phyloP scores from a whole-genome alignment of 108 stramenopile genomes.

The Nannochloropsis salina region DNA sequence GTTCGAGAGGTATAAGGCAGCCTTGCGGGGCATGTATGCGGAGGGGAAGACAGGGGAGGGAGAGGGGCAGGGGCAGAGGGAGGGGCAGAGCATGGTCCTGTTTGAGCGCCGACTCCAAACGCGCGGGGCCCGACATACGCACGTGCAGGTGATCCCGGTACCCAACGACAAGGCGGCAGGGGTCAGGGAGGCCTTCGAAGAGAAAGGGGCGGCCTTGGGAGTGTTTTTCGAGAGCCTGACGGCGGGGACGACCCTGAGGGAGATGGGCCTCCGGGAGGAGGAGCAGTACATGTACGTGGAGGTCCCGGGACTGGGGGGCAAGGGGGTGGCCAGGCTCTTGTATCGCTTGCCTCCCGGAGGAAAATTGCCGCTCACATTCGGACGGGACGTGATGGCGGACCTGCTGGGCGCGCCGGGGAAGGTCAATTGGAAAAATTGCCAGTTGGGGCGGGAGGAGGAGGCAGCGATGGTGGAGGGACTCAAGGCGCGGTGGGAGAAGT shows the following conservation, averaged over 20 bases:
- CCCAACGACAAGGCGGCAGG: background rate
- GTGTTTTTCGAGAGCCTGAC: background rate
- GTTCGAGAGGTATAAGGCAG: background rate
- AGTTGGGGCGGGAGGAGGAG: background rate
- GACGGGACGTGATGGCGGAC: background rate
- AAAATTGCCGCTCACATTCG: background rate
- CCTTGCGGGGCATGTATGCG: background rate
- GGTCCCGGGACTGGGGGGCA: background rate
- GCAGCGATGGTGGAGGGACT: background rate
- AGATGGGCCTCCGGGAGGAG: background rate
- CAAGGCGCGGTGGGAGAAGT: constrained; percentile 1
- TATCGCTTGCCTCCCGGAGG: background rate
- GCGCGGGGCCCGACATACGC: background rate
- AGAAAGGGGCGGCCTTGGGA: background rate
- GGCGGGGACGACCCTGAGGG: background rate
- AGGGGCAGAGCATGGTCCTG: background rate
- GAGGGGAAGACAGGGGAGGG: background rate
- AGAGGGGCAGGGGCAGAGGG: background rate
- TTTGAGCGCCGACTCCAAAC: background rate
- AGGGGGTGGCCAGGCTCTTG: background rate
- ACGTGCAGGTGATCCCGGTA: background rate
- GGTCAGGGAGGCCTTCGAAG: background rate
- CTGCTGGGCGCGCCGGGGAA: background rate
- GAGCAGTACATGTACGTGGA: background rate
- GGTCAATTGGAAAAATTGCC: background rate